Conservation (phyloP, 495 filamentous ascomycete species). For the Sphaerosporella brunnea region DNA sequence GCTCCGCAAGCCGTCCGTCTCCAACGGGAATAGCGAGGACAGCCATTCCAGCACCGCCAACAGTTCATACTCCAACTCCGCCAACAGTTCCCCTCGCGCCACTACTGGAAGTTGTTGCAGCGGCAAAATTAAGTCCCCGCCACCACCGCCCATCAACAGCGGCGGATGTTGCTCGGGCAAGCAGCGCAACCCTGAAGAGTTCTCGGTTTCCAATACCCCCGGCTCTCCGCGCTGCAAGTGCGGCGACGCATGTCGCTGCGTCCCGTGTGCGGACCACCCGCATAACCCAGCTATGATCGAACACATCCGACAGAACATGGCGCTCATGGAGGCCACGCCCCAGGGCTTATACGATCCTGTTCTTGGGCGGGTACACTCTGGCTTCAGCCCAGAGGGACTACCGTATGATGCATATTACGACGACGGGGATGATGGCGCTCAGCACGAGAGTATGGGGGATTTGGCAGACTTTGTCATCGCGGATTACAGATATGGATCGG, state of each 20-base stretch:
- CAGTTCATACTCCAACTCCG: background rate
- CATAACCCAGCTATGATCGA: constrained; percentile 6
- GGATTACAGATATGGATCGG: constrained; percentile 16
- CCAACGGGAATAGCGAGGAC: background rate
- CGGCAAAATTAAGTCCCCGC: background rate
- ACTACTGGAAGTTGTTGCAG: constrained; percentile 1
- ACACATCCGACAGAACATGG: background rate
- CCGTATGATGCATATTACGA: background rate
- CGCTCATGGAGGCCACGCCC: background rate
- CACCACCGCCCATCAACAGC: background rate
- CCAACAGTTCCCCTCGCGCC: background rate
- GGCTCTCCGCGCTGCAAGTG: constrained; percentile 3
- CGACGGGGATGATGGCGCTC: background rate
- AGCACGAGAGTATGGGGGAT: background rate
- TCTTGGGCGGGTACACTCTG: background rate
- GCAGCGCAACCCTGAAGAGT: background rate
- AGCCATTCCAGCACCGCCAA: background rate
- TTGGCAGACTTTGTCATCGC: constrained; percentile 15
- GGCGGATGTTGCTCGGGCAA: background rate
- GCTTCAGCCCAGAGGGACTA: background rate
- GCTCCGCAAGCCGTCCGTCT: too few species aligned
- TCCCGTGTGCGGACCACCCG: constrained; percentile 8
- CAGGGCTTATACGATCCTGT: background rate
- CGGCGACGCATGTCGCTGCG: constrained; percentile 5
- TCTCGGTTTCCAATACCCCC: background rate